phyloP scores from a whole-genome alignment of 2,329 filamentous ascomycete genomes.

The Cladophialophora psammophila region DNA sequence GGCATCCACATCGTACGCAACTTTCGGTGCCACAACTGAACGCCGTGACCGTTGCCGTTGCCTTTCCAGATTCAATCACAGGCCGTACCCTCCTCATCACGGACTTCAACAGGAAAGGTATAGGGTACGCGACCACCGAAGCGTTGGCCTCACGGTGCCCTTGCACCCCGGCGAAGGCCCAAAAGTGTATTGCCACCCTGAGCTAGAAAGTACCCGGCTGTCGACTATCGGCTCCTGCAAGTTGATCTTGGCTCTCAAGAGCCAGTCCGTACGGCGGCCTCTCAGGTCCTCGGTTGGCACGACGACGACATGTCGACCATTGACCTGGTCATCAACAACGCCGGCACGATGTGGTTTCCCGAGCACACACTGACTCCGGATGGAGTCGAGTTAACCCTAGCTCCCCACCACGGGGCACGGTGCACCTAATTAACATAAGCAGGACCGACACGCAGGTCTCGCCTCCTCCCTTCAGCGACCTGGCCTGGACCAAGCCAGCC shows the following conservation, averaged over 20 bases:
- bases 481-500: too few species aligned
- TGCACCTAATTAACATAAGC: too few species aligned
- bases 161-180: not conserved
- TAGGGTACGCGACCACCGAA: not conserved
- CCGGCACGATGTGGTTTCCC: not conserved
- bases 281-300: not conserved
- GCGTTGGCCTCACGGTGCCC: not conserved
- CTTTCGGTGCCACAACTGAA: not conserved
- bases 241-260: not conserved
- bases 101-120: not conserved
- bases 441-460: too few species aligned
- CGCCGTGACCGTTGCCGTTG: not conserved
- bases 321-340: not conserved
- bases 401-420: too few species aligned
- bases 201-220: not conserved
- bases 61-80: not conserved
- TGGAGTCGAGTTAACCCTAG: not conserved
- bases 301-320: not conserved
- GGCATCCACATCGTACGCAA: not conserved
- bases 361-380: not conserved
- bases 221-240: not conserved
- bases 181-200: not conserved
- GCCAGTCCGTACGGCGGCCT: not conserved
- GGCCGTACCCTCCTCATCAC: not conserved
- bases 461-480: too few species aligned